Evolutionary conservation across 2,329 filamentous ascomycete genomes (phyloP).

Genomic region (Epichloe bromicola): DNA sequence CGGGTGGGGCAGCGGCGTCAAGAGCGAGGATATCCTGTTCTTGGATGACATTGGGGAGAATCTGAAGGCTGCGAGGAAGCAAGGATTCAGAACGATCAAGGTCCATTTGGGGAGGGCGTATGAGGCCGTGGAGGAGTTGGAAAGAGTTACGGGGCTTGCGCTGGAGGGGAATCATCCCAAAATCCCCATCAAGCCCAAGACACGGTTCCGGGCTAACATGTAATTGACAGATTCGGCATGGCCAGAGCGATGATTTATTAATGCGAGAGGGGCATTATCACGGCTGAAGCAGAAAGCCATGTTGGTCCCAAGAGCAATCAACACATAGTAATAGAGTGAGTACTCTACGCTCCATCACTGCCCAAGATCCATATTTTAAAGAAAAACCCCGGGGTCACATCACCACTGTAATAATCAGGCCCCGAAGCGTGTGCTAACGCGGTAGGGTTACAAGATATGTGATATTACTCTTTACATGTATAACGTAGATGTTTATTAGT

Average conservation of each 20-base stretch:
- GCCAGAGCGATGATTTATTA: not conserved
- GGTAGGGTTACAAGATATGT: no score
- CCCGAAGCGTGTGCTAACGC: no score
- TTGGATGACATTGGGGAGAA: constrained; percentile 93
- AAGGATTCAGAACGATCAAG: constrained; percentile 74
- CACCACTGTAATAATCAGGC: no score
- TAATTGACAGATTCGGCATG: constrained; percentile 8
- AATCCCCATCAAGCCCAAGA: constrained; percentile 29
- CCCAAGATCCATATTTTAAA: no score
- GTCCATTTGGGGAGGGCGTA: constrained; percentile 66
- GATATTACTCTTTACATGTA: no score
- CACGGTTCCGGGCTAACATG: constrained; percentile 29
- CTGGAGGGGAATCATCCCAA: constrained; percentile 46
- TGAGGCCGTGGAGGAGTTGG: constrained; percentile 72
- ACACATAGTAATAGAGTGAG: no score
- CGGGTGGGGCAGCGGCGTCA: constrained; percentile 38
- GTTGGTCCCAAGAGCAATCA: no score
- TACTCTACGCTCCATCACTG: no score
- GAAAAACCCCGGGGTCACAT: no score
- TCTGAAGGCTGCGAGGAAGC: constrained; percentile 60
- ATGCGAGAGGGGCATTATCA: not conserved
- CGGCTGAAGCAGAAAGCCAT: no score
- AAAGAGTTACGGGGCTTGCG: constrained; percentile 56
- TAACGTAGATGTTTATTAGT: no score
- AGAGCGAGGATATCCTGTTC: constrained; percentile 63